A percentile compares a stretch with the other conserved stretches of the same genome.
Conservation (phyloP, 129 eudicot genomes). For the Tagetes patula region DNA sequence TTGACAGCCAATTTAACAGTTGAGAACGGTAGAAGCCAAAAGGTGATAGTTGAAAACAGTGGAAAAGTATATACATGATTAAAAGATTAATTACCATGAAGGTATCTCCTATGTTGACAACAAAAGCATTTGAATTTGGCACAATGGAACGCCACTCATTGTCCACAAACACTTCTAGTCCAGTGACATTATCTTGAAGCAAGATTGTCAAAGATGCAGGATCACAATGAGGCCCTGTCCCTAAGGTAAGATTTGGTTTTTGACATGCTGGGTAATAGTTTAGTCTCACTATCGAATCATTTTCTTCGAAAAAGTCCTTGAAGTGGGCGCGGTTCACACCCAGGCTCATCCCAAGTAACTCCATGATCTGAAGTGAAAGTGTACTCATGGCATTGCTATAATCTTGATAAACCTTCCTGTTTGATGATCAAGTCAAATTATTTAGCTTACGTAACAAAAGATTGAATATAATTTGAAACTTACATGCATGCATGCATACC, state of each 20-base stretch:
- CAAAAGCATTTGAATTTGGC: too few relatives aligned
- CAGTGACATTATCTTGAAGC: conserved; percentile 76
- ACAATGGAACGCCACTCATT: too few relatives aligned
- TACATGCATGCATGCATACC: conserved; percentile 14
- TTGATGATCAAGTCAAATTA: too few relatives aligned
- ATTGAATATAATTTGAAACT: too few relatives aligned
- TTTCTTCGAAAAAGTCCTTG: conserved; percentile 57
- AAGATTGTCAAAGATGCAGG: conserved; percentile 65
- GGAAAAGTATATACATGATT: too few relatives aligned
- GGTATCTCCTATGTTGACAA: conserved; percentile 12
- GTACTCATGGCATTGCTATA: conserved; percentile 71
- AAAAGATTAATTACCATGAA: conserved; percentile 42
- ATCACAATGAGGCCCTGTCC: conserved; percentile 44
- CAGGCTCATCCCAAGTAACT: conserved; percentile 63
- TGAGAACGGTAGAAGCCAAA: too few relatives aligned
- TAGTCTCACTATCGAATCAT: conserved; percentile 65
- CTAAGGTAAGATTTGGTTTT: conserved; percentile 68
- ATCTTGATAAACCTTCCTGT: conserved; percentile 67
- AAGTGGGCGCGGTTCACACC: conserved; percentile 51
- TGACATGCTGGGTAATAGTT: conserved; percentile 79
- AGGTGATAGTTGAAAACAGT: too few relatives aligned
- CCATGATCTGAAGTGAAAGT: conserved; percentile 70
- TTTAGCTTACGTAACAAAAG: too few relatives aligned
- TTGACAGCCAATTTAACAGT: too few relatives aligned
- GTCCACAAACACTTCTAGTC: conserved; percentile 50